Percentiles rank a stretch among this genome's conserved stretches.
Conservation (phyloP, 2,329 filamentous ascomycete species). For the Aspergillus sp. region DNA sequence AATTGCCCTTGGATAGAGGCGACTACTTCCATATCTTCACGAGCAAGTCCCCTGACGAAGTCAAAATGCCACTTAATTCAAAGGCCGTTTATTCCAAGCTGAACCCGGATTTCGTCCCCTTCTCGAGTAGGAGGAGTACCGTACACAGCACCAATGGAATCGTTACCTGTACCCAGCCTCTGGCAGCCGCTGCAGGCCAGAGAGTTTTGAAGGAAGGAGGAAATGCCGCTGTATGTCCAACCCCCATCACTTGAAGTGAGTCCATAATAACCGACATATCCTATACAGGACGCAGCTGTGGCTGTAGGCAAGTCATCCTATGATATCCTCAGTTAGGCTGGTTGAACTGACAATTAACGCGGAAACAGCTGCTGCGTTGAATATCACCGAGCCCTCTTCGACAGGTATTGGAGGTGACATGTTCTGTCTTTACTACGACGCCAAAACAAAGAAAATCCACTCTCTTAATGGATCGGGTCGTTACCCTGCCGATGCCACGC, state of each 20-base stretch:
- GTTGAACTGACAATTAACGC: conserved; percentile 4
- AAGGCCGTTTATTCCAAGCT: conserved; percentile 47
- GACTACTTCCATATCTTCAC: too few species aligned
- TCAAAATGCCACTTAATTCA: conserved; percentile 45
- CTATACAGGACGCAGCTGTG: conserved; percentile 79
- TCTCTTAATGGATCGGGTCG: conserved; percentile 94
- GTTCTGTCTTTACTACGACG: conserved; percentile 92
- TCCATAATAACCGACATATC: conserved; percentile 1
- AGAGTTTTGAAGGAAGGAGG: conserved; percentile 80
- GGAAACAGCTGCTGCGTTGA: conserved; percentile 71
- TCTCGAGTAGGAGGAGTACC: conserved; percentile 74
- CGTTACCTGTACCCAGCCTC: conserved; percentile 81
- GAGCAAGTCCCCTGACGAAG: too few species aligned
- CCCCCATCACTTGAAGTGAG: not conserved
- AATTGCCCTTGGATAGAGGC: too few species aligned
- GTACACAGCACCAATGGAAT: conserved; percentile 92
- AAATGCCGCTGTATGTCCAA: conserved; percentile 74
- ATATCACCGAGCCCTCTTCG: conserved; percentile 86
- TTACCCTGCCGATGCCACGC: conserved; percentile 62
- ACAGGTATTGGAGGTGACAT: conserved; percentile 97
- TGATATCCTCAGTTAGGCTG: not conserved
- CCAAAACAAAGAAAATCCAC: conserved; percentile 72
- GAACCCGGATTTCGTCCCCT: conserved; percentile 38
- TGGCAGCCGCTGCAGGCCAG: conserved; percentile 84
- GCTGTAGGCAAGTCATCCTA: conserved; percentile 63